Evolutionary conservation across 2,329 filamentous ascomycete genomes (phyloP).

Genomic region (Monascus ruber): DNA sequence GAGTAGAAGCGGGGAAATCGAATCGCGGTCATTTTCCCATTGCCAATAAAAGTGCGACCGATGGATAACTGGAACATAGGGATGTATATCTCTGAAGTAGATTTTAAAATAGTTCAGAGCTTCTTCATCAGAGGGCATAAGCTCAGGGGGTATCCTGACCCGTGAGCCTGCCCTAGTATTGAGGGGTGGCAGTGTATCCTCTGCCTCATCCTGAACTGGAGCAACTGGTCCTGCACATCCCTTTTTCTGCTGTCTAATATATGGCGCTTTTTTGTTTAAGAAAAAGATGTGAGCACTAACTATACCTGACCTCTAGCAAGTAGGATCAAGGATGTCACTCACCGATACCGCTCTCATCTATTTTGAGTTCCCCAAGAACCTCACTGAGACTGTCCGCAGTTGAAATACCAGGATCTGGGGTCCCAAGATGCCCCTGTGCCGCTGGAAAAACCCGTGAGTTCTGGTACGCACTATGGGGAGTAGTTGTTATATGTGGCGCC

Average conservation of each 20-base stretch:
- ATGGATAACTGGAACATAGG: constrained; percentile 83
- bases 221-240: constrained; percentile 41
- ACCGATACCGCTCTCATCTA: constrained; percentile 81
- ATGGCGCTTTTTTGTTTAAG: constrained; percentile 51
- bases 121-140: constrained; percentile 83
- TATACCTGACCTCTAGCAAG: not conserved
- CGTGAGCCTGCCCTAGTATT: constrained; percentile 59
- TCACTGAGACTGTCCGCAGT: constrained; percentile 64
- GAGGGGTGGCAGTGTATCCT: constrained; percentile 57
- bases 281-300: constrained; percentile 3
- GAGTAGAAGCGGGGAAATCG: constrained; percentile 77
- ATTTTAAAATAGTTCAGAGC: constrained; percentile 77
- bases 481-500: constrained; percentile 19
- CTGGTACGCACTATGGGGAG: constrained; percentile 18
- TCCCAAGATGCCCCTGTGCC: constrained; percentile 15
- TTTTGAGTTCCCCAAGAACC: constrained; percentile 72
- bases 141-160: constrained; percentile 77
- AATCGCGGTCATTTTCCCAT: constrained; percentile 71
- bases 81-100: constrained; percentile 83
- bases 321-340: constrained; percentile 21
- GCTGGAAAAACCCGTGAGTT: constrained; percentile 14
- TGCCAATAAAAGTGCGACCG: constrained; percentile 74
- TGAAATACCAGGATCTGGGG: constrained; percentile 40
- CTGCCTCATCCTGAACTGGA: constrained; percentile 56
- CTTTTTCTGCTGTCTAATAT: constrained; percentile 58